Conservation (phyloP, 768 basidiomycete genomes). For the Phlebiopsis flavidoalba region DNA sequence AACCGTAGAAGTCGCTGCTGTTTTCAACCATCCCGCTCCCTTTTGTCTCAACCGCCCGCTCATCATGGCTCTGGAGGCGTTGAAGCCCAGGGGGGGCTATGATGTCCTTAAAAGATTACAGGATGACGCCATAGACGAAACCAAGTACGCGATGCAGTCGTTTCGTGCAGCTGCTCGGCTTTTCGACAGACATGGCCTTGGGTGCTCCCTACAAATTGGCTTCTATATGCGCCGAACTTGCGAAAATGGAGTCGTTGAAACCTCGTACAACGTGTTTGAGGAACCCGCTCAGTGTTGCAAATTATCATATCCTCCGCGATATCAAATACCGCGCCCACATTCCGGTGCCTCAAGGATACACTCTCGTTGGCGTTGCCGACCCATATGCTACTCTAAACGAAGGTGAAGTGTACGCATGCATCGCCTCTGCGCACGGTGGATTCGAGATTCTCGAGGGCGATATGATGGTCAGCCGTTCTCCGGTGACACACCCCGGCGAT, state of each 20-base stretch:
- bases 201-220: conserved; percentile 47
- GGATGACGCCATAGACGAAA: conserved; percentile 30
- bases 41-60: conserved; percentile 55
- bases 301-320: conserved; percentile 52
- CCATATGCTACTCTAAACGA: conserved; percentile 43
- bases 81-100: conserved; percentile 50
- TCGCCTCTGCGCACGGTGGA: conserved; percentile 14
- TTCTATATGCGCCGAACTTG: conserved; percentile 41
- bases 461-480: conserved; percentile 58
- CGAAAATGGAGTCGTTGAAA: conserved; percentile 36
- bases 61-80: conserved; percentile 53
- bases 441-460: conserved; percentile 46
- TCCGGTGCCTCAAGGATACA: conserved; percentile 52
- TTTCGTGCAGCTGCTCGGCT: conserved; percentile 40
- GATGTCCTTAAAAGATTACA: conserved; percentile 43
- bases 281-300: conserved; percentile 41
- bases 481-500: conserved; percentile 67
- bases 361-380: conserved; percentile 66
- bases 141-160: conserved; percentile 34
- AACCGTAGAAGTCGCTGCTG: conserved; percentile 53
- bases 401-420: conserved; percentile 54
- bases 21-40: conserved; percentile 49
- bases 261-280: conserved; percentile 37
- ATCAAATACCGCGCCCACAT: conserved; percentile 60
- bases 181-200: conserved; percentile 51